Conservation (phyloP, 352 stramenopile genomes). For the Blastocystis sp. region DNA sequence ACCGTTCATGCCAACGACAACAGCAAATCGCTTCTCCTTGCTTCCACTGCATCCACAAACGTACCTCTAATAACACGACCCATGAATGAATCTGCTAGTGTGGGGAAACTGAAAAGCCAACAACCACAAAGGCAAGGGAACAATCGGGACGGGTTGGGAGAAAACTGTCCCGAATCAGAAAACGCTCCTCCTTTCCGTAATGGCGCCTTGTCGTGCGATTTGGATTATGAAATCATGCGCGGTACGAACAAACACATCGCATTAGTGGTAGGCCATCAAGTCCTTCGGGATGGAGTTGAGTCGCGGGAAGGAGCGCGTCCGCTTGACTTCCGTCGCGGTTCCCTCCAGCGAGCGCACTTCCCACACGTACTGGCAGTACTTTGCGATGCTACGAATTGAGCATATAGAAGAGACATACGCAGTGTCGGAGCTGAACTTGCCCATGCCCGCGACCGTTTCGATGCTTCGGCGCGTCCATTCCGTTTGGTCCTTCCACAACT, state of each 20-base stretch:
- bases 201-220: background rate
- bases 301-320: conserved; percentile 62
- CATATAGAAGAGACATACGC: background rate
- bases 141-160: background rate
- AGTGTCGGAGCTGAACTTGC: conserved; percentile 65
- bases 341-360: background rate
- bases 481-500: conserved; percentile 57
- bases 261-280: conserved; percentile 12
- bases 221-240: background rate
- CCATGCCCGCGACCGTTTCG: conserved; percentile 69
- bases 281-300: conserved; percentile 56
- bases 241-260: background rate
- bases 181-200: background rate
- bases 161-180: background rate
- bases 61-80: conserved; percentile 63
- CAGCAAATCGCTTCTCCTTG: no score
- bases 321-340: background rate
- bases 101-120: conserved; percentile 18
- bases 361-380: conserved; percentile 57
- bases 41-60: background rate
- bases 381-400: conserved; percentile 20
- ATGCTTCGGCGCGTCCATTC: conserved; percentile 70
- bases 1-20: no score
- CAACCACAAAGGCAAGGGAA: conserved; percentile 1
- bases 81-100: conserved; percentile 22